Evolutionary conservation across 345 rosid genomes (phyloP).

Genomic region (Pugionium dolabratum): DNA sequence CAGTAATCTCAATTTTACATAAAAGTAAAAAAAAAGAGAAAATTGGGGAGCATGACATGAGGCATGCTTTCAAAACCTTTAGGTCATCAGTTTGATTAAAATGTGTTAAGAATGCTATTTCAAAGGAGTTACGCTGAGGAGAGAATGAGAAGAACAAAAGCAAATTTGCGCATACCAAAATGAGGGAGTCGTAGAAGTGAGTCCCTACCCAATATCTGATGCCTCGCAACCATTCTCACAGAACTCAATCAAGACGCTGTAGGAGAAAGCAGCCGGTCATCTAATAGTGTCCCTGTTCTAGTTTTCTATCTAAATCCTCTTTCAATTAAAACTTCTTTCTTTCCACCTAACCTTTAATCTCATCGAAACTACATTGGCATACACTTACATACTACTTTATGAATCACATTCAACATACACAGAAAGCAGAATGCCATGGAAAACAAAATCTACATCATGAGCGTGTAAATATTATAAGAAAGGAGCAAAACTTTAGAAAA

Average conservation of each 20-base stretch:
- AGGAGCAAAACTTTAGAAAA: neutral
- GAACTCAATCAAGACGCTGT: conserved; percentile 83
- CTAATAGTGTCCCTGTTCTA: conserved; percentile 54
- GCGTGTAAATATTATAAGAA: too few relatives aligned
- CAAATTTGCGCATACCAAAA: conserved; percentile 83
- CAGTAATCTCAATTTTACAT: conserved; percentile 32
- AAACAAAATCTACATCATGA: conserved; percentile 12
- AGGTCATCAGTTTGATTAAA: conserved; percentile 19
- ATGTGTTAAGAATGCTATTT: neutral
- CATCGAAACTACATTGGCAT: conserved; percentile 26
- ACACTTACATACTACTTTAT: neutral
- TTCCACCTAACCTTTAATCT: conserved; percentile 27
- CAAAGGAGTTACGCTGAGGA: conserved; percentile 31
- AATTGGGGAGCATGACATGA: neutral
- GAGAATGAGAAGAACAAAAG: conserved; percentile 52
- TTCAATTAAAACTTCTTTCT: conserved; percentile 37
- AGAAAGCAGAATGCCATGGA: conserved; percentile 20
- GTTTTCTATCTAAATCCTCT: conserved; percentile 46
- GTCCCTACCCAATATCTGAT: conserved; percentile 82
- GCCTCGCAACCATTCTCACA: conserved; percentile 86
- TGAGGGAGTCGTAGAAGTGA: conserved; percentile 72
- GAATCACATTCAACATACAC: conserved; percentile 34
- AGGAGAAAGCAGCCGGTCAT: conserved; percentile 96
- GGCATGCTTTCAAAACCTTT: conserved; percentile 15
- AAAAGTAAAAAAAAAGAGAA: neutral